phyloP scores from a whole-genome alignment of 345 rosid species.

The Theobroma cacao region DNA sequence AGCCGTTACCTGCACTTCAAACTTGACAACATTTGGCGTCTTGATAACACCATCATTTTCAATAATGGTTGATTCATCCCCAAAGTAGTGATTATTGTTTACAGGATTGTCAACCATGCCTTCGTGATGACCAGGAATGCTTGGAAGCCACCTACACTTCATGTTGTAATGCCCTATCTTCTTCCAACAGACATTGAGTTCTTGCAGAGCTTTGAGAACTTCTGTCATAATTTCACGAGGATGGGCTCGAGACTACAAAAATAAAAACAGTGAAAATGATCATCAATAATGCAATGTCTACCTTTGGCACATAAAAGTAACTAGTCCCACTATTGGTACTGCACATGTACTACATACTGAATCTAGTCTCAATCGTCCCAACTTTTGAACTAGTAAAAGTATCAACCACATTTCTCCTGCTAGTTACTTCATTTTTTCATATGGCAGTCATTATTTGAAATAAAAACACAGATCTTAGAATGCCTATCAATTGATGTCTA shows the following conservation, averaged over 20 bases:
- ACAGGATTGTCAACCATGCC: constrained; percentile 62
- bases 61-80: constrained; percentile 60
- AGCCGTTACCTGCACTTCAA: constrained; percentile 80
- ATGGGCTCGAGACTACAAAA: constrained; percentile 73
- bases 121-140: constrained; percentile 49
- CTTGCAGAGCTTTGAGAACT: constrained; percentile 80
- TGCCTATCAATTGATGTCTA: neutral
- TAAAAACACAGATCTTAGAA: neutral
- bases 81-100: constrained; percentile 56
- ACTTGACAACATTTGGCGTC: constrained; percentile 70
- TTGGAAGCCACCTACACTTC: constrained; percentile 90
- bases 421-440: neutral
- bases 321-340: constrained; percentile 1
- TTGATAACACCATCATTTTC: constrained; percentile 47
- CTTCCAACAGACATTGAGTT: constrained; percentile 89
- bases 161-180: constrained; percentile 94
- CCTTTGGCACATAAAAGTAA: neutral
- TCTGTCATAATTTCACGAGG: constrained; percentile 92
- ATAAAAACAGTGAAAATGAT: constrained; percentile 2
- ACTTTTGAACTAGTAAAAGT: neutral
- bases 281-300: neutral
- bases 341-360: constrained; percentile 6
- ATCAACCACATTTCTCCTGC: constrained; percentile 25
- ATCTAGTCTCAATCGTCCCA: neutral
- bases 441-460: neutral